These are phyloP conservation scores for Globisporangium sylvaticum DNA, from an alignment of 352 stramenopile species.

Conservation along the genomic window DNA sequence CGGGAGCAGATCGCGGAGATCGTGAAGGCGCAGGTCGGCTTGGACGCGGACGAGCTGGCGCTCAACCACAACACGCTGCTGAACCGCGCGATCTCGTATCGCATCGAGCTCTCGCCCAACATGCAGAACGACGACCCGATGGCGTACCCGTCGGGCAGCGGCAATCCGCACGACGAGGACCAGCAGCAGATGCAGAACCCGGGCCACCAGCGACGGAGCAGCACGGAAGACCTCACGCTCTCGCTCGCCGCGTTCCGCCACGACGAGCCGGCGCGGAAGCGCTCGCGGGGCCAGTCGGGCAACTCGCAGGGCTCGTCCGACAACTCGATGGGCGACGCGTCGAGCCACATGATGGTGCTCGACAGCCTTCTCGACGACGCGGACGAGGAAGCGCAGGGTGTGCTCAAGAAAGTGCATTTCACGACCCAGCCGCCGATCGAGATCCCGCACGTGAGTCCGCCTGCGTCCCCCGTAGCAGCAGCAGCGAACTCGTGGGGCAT, in stretches of 20 bases:
- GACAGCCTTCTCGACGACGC: slow-evolving; percentile 2
- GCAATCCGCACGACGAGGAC: slow-evolving; percentile 23
- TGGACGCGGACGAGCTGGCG: slow-evolving; percentile 53
- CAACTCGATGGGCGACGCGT: slow-evolving; percentile 25
- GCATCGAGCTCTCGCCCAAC: slow-evolving; percentile 61
- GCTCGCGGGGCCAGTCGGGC: slow-evolving; percentile 44
- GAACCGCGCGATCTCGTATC: slow-evolving; percentile 73
- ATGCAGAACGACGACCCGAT: slow-evolving; percentile 49
- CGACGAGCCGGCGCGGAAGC: slow-evolving; percentile 32
- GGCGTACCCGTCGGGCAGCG: slow-evolving; percentile 12
- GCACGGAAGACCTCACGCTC: slow-evolving; percentile 33
- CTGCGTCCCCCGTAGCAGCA: neutral
- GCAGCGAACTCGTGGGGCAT: neutral
- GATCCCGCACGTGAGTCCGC: slow-evolving; percentile 14
- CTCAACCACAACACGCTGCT: slow-evolving; percentile 81
- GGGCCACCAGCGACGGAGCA: slow-evolving; percentile 15
- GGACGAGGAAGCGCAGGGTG: neutral
- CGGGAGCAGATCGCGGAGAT: slow-evolving; percentile 66
- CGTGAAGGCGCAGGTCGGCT: slow-evolving; percentile 41
- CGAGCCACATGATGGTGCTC: neutral
- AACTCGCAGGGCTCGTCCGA: slow-evolving; percentile 55
- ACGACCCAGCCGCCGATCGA: slow-evolving; percentile 16
- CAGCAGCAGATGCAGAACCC: slow-evolving; percentile 21
- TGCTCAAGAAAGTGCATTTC: slow-evolving; percentile 22
- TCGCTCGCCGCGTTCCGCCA: slow-evolving; percentile 16